A percentile compares a stretch with the other conserved stretches of the same genome.
Conservation (phyloP, 2,329 filamentous ascomycete genomes). For the Apiospora kogelbergensis region DNA sequence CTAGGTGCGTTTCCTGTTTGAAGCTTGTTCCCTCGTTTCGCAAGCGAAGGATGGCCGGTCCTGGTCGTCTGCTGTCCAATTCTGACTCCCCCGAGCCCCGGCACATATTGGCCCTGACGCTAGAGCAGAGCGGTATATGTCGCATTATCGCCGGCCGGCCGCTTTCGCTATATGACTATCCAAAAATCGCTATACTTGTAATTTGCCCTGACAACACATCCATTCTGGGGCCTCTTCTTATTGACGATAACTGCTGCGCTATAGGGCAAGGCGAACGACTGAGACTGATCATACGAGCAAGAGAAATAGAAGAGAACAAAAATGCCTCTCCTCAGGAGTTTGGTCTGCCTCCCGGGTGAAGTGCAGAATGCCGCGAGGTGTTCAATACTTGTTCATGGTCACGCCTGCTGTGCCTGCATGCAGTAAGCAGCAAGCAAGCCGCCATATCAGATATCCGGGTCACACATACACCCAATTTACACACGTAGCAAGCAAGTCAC, state of each 20-base stretch:
- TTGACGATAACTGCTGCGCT: background rate
- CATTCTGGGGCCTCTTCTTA: background rate
- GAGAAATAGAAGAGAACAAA: background rate
- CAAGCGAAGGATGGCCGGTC: background rate
- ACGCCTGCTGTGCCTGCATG: background rate
- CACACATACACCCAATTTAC: background rate
- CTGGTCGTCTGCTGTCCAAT: background rate
- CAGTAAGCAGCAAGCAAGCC: background rate
- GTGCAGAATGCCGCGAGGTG: background rate
- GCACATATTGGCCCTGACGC: background rate
- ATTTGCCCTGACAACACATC: background rate
- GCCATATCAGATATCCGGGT: constrained; percentile 3
- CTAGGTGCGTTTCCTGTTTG: background rate
- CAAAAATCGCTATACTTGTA: background rate
- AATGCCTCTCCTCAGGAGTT: background rate
- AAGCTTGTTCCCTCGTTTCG: constrained; percentile 1
- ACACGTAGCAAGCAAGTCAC: background rate
- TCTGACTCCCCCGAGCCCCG: constrained; percentile 1
- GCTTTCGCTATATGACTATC: background rate
- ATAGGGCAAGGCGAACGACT: background rate
- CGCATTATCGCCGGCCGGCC: background rate
- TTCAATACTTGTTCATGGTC: background rate
- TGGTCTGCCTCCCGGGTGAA: background rate
- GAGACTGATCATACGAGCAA: background rate
- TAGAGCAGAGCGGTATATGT: constrained; percentile 5